Evolutionary conservation across 331 rosid species (phyloP), one percentile per base, ranked within the genome.

Genomic region (Ulmus americana): DNA sequence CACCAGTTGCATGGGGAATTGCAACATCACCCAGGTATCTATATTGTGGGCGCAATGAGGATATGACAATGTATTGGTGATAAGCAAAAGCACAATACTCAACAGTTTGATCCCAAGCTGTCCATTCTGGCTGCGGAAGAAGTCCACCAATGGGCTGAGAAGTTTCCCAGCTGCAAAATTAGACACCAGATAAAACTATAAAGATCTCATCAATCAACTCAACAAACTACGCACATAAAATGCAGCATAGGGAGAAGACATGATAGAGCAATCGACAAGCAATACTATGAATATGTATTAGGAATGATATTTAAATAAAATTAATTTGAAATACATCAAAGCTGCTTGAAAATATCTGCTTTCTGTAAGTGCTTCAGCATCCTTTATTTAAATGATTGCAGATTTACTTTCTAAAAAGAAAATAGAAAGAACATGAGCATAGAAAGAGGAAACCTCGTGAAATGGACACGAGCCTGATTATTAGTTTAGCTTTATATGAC

Each of bases 41-140:
- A 79, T 77, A 94, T 70, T 94, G 99, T 42, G 97, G 99, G 67
- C 96, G 97, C 87, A 94, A 77, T 70, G 90, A 87, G 64, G 99
- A 89, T 76, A 94, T 90, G 77, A 94, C 95, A 52, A 94, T 85
- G 85, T 87, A 85, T 62, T 85, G 85, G 67, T 81, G 97, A 79
- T 87, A 94, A 43, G 90, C 99, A 79, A 94, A 94, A 60, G 99
- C 97, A 80, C 99, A 87, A 76, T 90, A 87, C 72, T 94, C 99
- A 12, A 94, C 95, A 15, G 95, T 85, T 78, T 94, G 96, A 79
- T 90, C 99, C 99, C 99, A 94, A 28, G 96, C 90, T 68, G 96
- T 85, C 99, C 99, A 94, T 75, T 90, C 99, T 71, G 99, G 99
- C 79, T 90, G 99, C 64, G 97, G 99, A 80, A 94, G 96, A 76